Conservation (phyloP, 1,139 yeast species). For the Yamadazyma sp. region DNA sequence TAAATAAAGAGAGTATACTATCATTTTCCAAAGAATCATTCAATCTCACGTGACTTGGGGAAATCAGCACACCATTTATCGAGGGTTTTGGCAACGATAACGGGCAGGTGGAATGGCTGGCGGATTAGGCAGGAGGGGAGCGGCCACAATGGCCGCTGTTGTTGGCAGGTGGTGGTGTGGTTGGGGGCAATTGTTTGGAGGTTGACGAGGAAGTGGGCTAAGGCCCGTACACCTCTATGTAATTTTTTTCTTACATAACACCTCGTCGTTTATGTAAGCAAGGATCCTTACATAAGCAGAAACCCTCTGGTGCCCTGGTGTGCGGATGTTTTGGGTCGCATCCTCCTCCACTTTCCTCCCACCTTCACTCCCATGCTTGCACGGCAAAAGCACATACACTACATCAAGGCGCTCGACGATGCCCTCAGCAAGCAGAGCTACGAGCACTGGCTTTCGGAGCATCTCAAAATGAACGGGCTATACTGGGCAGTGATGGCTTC, state of each 20-base stretch:
- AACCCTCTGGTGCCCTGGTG: too few relatives aligned
- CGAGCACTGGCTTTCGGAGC: conserved; percentile 90
- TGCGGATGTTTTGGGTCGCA: background rate
- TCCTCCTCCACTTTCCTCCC: background rate
- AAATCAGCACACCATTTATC: conserved; percentile 2
- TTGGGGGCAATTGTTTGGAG: too few relatives aligned
- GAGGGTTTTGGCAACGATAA: too few relatives aligned
- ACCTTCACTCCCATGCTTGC: conserved; percentile 12
- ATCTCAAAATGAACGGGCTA: conserved; percentile 83
- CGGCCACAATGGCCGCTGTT: too few relatives aligned
- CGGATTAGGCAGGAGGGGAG: too few relatives aligned
- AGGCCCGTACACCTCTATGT: too few relatives aligned
- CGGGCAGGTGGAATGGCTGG: too few relatives aligned
- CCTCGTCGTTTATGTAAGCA: too few relatives aligned
- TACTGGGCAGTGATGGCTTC: conserved; percentile 94
- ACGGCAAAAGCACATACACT: conserved; percentile 34
- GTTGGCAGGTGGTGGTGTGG: too few relatives aligned
- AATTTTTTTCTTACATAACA: too few relatives aligned
- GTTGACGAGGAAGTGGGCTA: too few relatives aligned
- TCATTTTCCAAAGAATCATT: conserved; percentile 9
- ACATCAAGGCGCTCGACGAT: conserved; percentile 39
- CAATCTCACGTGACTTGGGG: conserved; percentile 16
- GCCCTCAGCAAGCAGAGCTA: conserved; percentile 35
- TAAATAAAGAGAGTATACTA: background rate
- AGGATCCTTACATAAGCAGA: too few relatives aligned